phyloP scores from a whole-genome alignment of 257 asterid species.

The Dorcoceras hygrometricum region DNA sequence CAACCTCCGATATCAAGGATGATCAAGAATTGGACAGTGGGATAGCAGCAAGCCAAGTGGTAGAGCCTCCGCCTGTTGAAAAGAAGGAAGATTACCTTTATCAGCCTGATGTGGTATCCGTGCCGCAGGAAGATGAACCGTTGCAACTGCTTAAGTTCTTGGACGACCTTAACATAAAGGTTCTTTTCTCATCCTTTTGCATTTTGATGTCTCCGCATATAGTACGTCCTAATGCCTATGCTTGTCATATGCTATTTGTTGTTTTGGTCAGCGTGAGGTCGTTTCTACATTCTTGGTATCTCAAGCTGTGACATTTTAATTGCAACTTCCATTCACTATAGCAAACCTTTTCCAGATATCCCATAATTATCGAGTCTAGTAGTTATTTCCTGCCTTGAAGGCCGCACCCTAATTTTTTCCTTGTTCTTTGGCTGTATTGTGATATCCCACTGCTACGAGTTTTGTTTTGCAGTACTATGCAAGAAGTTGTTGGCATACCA shows the following conservation, averaged over 20 bases:
- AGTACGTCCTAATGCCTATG: background rate
- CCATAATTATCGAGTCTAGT: background rate
- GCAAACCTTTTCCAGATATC: background rate
- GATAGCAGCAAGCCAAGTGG: constrained; percentile 16
- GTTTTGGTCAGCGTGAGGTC: background rate
- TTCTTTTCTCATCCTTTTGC: constrained; percentile 14
- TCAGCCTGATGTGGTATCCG: constrained; percentile 27
- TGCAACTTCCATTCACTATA: background rate
- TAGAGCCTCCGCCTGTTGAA: constrained; percentile 17
- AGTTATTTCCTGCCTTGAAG: background rate
- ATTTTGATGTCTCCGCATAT: background rate
- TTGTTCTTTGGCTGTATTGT: too few species aligned
- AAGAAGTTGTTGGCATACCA: background rate
- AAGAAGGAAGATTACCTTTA: constrained; percentile 19
- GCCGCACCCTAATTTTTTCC: background rate
- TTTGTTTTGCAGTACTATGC: background rate
- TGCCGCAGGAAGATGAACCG: constrained; percentile 31
- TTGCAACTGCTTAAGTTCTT: constrained; percentile 33
- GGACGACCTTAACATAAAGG: constrained; percentile 44
- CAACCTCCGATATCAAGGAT: constrained; percentile 11
- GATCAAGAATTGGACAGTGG: constrained; percentile 18
- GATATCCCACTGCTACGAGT: background rate
- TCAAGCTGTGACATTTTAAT: background rate
- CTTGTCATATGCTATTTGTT: background rate
- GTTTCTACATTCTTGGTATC: background rate